phyloP scores from a whole-genome alignment of 192 early-diverging fungal species.

The Linnemannia schmuckeri region DNA sequence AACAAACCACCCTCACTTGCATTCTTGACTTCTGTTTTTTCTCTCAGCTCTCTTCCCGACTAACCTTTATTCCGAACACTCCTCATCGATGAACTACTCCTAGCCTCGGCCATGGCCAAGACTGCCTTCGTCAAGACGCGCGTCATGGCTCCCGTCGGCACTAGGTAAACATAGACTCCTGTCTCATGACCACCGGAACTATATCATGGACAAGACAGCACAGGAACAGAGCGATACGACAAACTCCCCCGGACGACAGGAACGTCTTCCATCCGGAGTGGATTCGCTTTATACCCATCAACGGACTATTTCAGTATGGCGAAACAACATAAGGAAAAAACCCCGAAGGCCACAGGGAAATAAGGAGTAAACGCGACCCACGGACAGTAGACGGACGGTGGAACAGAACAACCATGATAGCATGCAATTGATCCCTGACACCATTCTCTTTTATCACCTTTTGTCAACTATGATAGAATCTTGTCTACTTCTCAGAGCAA shows the following conservation, averaged over 20 bases:
- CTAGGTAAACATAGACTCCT: slow-evolving; percentile 27
- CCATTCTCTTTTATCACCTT: not conserved
- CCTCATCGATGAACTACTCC: not conserved
- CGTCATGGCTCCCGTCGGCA: slow-evolving; percentile 50
- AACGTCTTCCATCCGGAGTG: not conserved
- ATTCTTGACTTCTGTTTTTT: not conserved
- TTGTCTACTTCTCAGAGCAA: slow-evolving; percentile 41
- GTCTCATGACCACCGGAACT: not conserved
- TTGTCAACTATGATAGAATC: slow-evolving; percentile 25
- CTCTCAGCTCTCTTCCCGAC: not conserved
- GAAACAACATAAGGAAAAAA: not conserved
- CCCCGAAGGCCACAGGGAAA: not conserved
- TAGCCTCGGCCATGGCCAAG: slow-evolving; percentile 40
- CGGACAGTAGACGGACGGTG: not conserved
- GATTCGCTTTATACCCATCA: not conserved
- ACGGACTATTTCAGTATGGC: not conserved
- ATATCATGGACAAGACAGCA: not conserved
- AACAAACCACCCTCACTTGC: not conserved
- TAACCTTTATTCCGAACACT: not conserved
- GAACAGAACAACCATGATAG: not conserved
- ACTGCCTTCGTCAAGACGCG: slow-evolving; percentile 32
- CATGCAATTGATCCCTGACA: not conserved
- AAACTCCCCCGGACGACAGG: not conserved
- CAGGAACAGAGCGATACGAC: not conserved
- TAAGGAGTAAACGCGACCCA: not conserved